Evolutionary conservation across 495 filamentous ascomycete genomes (phyloP), one percentile per base, ranked within the genome.

Genomic region (Copromyces sp.): DNA sequence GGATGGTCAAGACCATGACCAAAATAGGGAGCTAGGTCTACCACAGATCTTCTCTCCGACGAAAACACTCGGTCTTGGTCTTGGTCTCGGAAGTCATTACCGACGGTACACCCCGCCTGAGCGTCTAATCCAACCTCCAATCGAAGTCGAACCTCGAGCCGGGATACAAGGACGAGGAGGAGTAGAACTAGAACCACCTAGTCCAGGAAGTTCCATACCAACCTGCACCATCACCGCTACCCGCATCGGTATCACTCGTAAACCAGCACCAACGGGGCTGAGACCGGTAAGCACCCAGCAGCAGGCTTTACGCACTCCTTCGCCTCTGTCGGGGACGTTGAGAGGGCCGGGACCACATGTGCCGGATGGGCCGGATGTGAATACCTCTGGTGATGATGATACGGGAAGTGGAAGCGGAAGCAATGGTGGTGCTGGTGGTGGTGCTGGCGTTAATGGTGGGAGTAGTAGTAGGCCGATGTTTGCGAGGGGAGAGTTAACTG

Each of bases 231-330:
- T 12, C 3, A 24, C n/a, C 3, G 9, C 9, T 0, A 5, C n/a
- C 9, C n/a, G 45, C 9, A 24, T 53, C 20, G n/a, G n/a, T n/a
- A n/a, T n/a, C n/a, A n/a, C n/a, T n/a, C n/a, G n/a, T n/a, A 24
- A 0, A 0, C 0, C n/a, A 0, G 29, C 24, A 0, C 47, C 11
- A 0, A 11, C 20, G 1, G 29, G 0, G 4, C 14, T 61, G 29
- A 35, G 53, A 9, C 53, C 53, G 1, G 0, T 16, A 7, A 61
- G 7, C 14, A 61, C 12, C 2, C 24, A 61, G 14, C 39, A 40
- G 8, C 53, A 61, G 2, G 12, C 3, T 2, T 8, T 32, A 5
- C 16, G 53, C 3, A 61, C 53, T 17, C 53, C 53, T 16, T 32
- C 24, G 1, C 53, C 53, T 0, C 0, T 61, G 24, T 61, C 53